Percentiles rank a stretch among this genome's conserved stretches.
phyloP scores from a whole-genome alignment of 495 filamentous ascomycete species.

The Penicillium flavigenum region DNA sequence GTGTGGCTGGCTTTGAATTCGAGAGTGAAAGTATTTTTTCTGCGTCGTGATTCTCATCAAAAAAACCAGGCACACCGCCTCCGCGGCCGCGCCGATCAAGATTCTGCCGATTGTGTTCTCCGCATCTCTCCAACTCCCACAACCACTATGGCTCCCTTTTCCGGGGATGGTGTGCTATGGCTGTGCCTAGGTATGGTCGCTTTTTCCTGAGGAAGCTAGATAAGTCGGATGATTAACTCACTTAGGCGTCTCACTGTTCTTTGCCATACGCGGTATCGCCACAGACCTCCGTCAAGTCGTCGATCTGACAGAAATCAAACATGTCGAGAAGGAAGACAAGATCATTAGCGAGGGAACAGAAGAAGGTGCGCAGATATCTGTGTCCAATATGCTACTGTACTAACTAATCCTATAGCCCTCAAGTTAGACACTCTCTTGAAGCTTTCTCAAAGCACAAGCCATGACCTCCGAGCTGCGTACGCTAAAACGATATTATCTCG shows the following conservation, averaged over 20 bases:
- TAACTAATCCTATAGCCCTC: slow-evolving; percentile 34
- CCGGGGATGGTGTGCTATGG: slow-evolving; percentile 46
- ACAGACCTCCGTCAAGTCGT: slow-evolving; percentile 47
- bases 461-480: slow-evolving; percentile 54
- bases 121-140: slow-evolving; percentile 28
- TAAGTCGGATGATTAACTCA: slow-evolving; percentile 8
- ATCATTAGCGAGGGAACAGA: slow-evolving; percentile 50
- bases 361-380: slow-evolving; percentile 34
- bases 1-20: slow-evolving; percentile 13
- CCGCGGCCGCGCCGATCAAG: slow-evolving; percentile 10
- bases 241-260: slow-evolving; percentile 47
- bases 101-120: slow-evolving; percentile 40
- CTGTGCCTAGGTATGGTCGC: slow-evolving; percentile 41
- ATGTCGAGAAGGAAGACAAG: slow-evolving; percentile 45
- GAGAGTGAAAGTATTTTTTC: slow-evolving; percentile 23
- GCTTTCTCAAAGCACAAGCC: slow-evolving; percentile 49
- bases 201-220: not conserved
- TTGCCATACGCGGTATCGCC: slow-evolving; percentile 46
- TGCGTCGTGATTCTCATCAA: slow-evolving; percentile 18
- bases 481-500: slow-evolving; percentile 12
- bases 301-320: slow-evolving; percentile 50
- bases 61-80: slow-evolving; percentile 40
- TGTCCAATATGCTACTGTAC: not conserved
- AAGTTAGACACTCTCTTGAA: slow-evolving; percentile 52
- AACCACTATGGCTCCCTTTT: slow-evolving; percentile 39